phyloP scores from a whole-genome alignment of 1,284 basidiomycete species.

The Ganoderma lucidum region DNA sequence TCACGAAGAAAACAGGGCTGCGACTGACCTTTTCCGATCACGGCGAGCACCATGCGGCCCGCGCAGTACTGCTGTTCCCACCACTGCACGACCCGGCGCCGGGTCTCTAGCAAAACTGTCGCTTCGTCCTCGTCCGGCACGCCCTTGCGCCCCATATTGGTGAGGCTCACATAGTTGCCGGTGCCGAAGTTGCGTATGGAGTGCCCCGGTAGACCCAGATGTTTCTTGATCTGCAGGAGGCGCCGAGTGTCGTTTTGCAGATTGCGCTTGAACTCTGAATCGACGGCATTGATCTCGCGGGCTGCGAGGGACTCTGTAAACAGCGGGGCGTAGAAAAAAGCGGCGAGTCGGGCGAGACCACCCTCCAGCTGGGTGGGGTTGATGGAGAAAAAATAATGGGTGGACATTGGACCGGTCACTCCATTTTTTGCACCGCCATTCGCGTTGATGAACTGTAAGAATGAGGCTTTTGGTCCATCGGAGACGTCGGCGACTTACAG shows the following conservation, averaged over 20 bases:
- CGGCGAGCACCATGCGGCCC: slow-evolving; percentile 66
- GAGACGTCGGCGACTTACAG: slow-evolving; percentile 36
- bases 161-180: slow-evolving; percentile 64
- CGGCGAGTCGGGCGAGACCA: slow-evolving; percentile 69
- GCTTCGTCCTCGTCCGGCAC: slow-evolving; percentile 40
- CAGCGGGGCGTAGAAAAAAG: slow-evolving; percentile 73
- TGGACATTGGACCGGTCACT: slow-evolving; percentile 67
- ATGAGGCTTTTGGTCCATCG: slow-evolving; percentile 5
- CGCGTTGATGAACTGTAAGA: slow-evolving; percentile 56
- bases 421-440: slow-evolving; percentile 73
- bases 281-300: slow-evolving; percentile 75
- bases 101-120: slow-evolving; percentile 58
- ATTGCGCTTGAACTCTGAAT: slow-evolving; percentile 79
- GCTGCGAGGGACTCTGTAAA: slow-evolving; percentile 70
- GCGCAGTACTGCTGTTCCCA: slow-evolving; percentile 73
- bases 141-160: slow-evolving; percentile 34
- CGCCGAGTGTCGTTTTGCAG: slow-evolving; percentile 70
- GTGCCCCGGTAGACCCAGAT: slow-evolving; percentile 56
- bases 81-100: slow-evolving; percentile 71
- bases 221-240: slow-evolving; percentile 70
- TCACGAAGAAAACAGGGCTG: background rate
- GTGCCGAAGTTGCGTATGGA: slow-evolving; percentile 74
- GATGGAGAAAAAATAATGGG: slow-evolving; percentile 72
- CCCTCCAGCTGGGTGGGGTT: slow-evolving; percentile 56
- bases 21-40: slow-evolving; percentile 40